Conservation (phyloP, 176 grass and related monocot species). For the Raddia guianensis region DNA sequence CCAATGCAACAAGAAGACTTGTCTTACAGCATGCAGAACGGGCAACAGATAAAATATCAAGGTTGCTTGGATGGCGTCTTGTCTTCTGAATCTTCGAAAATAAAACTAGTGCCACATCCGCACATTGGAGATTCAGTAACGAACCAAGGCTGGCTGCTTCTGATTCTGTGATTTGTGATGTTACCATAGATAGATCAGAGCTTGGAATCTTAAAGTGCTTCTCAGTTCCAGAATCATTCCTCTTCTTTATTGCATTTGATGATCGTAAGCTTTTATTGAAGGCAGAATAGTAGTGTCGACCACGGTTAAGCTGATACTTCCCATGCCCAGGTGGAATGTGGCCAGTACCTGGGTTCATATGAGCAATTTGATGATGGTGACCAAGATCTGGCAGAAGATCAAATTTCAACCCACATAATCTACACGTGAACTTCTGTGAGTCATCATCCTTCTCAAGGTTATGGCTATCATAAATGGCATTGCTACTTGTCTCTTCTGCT, state of each 20-base stretch:
- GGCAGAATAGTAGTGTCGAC: constrained; percentile 74
- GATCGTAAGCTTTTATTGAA: constrained; percentile 71
- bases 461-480: constrained; percentile 42
- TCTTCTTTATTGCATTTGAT: constrained; percentile 61
- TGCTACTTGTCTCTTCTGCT: constrained; percentile 52
- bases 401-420: constrained; percentile 74
- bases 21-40: constrained; percentile 78
- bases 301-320: constrained; percentile 81
- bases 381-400: constrained; percentile 81
- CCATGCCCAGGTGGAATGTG: constrained; percentile 65
- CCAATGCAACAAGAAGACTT: constrained; percentile 69
- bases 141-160: constrained; percentile 63
- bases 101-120: constrained; percentile 67
- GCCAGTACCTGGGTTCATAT: constrained; percentile 54
- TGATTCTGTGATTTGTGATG: constrained; percentile 45
- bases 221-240: constrained; percentile 50
- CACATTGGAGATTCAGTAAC: constrained; percentile 70
- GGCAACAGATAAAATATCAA: constrained; percentile 85
- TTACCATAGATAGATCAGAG: constrained; percentile 40
- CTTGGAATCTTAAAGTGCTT: constrained; percentile 61
- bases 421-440: constrained; percentile 68
- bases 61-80: constrained; percentile 80
- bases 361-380: constrained; percentile 77
- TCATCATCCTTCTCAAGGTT: constrained; percentile 51
- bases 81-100: constrained; percentile 90